These are phyloP conservation scores for Talaromyces sp. DNA, from an alignment of 2,329 filamentous ascomycete genomes.

Conservation along the genomic window DNA sequence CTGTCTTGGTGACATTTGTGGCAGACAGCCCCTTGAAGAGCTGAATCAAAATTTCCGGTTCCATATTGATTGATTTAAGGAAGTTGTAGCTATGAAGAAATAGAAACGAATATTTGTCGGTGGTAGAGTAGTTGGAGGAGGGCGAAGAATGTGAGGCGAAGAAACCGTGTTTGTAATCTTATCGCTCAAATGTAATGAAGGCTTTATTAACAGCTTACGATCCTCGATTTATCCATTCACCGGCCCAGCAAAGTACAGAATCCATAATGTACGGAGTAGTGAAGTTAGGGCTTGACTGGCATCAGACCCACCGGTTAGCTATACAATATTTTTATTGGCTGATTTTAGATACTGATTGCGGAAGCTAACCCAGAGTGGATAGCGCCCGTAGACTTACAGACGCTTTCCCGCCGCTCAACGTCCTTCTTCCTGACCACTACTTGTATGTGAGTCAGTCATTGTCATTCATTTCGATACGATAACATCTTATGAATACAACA, in stretches of 20 bases:
- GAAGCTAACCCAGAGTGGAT: neutral
- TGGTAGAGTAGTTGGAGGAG: neutral
- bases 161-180: neutral
- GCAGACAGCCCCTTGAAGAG: neutral
- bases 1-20: conserved; percentile 5
- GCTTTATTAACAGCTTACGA: too few species aligned
- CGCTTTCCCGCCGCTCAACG: neutral
- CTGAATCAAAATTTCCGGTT: neutral
- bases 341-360: neutral
- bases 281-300: neutral
- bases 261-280: neutral
- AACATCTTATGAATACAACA: neutral
- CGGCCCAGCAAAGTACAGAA: neutral
- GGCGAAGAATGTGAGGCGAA: neutral
- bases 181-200: neutral
- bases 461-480: neutral
- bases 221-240: too few species aligned
- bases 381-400: neutral
- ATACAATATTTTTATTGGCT: neutral
- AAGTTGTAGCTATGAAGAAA: neutral
- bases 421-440: too few species aligned
- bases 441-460: neutral
- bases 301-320: neutral
- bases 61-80: neutral
- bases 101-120: neutral